phyloP scores from a whole-genome alignment of 1,284 basidiomycete species.

The Pholiota adiposa region DNA sequence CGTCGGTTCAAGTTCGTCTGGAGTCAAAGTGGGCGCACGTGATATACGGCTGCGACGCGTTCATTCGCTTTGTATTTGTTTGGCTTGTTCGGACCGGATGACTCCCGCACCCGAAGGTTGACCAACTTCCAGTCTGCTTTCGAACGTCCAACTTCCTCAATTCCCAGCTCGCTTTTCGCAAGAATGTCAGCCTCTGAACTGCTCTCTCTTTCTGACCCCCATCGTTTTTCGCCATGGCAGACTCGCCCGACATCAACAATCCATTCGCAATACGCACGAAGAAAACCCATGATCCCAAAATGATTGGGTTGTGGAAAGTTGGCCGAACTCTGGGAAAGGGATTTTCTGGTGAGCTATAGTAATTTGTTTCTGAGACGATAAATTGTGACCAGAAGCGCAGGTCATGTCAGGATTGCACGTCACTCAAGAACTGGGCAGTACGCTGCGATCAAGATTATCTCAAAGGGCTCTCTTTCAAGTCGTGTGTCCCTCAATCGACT shows the following conservation, averaged over 20 bases:
- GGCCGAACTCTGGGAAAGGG: constrained; percentile 94
- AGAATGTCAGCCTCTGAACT: constrained; percentile 35
- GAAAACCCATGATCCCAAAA: constrained; percentile 62
- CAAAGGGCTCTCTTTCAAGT: constrained; percentile 78
- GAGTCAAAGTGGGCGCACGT: constrained; percentile 3
- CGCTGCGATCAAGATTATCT: constrained; percentile 97
- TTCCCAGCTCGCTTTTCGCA: constrained; percentile 1
- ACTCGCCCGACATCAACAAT: constrained; percentile 18
- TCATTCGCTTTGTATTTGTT: constrained; percentile 32
- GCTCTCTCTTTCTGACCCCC: constrained; percentile 20
- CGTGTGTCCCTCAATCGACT: constrained; percentile 74
- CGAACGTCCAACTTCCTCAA: constrained; percentile 6
- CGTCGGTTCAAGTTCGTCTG: neutral
- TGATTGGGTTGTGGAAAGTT: constrained; percentile 93
- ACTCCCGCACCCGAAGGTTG: neutral
- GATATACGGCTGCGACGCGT: constrained; percentile 31
- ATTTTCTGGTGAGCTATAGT: constrained; percentile 71
- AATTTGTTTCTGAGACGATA: constrained; percentile 3
- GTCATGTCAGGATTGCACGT: constrained; percentile 90
- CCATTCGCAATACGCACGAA: constrained; percentile 15
- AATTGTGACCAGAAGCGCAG: constrained; percentile 43
- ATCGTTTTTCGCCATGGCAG: constrained; percentile 14
- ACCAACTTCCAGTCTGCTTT: constrained; percentile 9
- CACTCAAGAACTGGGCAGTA: constrained; percentile 89
- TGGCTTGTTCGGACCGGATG: constrained; percentile 4